These are phyloP conservation scores for Solanum chaucha DNA, from an alignment of 257 asterid genomes.

Conservation along the genomic window DNA sequence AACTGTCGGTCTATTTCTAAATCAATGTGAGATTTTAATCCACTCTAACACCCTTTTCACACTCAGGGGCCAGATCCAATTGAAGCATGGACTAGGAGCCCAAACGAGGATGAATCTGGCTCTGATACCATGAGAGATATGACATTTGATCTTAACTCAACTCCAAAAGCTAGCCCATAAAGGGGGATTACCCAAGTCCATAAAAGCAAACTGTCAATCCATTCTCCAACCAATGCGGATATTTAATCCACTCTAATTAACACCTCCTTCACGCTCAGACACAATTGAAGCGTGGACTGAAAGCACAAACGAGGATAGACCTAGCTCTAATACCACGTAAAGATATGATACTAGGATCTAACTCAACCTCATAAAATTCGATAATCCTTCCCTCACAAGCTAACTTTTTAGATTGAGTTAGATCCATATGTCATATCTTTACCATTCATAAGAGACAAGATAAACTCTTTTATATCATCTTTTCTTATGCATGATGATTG, in stretches of 20 bases:
- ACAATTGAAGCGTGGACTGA: not conserved
- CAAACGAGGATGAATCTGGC: no score
- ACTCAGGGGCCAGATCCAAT: no score
- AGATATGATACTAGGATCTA: not conserved
- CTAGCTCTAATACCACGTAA: accelerated
- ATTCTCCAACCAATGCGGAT: not conserved
- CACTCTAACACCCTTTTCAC: not conserved
- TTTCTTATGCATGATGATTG: not conserved
- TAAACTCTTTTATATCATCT: not conserved
- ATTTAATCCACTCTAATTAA: not conserved
- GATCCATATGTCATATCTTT: not conserved
- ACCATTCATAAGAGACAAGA: no score
- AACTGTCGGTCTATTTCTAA: no score
- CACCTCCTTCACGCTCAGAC: not conserved
- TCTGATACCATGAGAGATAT: no score
- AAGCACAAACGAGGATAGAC: not conserved
- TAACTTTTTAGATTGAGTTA: not conserved
- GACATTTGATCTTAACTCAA: no score
- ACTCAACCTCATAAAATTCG: no score
- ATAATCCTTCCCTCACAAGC: accelerated
- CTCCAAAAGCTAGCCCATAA: no score
- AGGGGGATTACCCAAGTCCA: not conserved
- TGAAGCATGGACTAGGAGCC: not conserved
- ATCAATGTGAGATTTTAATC: no score
- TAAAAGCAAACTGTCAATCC: not conserved